phyloP scores from a whole-genome alignment of 352 stramenopile genomes.

The Peronosclerospora sorghi region DNA sequence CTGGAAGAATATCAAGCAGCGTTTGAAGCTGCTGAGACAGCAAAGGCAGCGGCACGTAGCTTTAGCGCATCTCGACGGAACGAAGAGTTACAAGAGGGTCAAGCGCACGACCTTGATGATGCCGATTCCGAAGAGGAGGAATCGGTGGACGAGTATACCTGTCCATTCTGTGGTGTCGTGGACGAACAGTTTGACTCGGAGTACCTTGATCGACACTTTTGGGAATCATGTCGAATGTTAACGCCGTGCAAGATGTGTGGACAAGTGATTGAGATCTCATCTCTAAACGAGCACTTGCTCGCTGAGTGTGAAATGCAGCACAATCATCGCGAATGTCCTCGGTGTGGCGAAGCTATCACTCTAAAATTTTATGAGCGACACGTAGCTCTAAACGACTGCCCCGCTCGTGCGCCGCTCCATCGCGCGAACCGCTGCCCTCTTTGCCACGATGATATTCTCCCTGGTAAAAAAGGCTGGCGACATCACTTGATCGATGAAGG shows the following conservation, averaged over 20 bases:
- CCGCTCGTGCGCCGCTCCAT: slow-evolving; percentile 40
- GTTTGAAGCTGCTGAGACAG: slow-evolving; percentile 59
- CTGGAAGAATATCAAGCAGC: slow-evolving; percentile 85
- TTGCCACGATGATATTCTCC: slow-evolving; percentile 64
- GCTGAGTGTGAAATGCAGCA: slow-evolving; percentile 79
- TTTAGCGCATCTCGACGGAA: slow-evolving; percentile 6
- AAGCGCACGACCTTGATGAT: slow-evolving; percentile 31
- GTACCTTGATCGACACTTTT: slow-evolving; percentile 87
- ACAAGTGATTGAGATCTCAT: slow-evolving; percentile 88
- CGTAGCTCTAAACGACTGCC: slow-evolving; percentile 61
- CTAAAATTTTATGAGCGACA: slow-evolving; percentile 78
- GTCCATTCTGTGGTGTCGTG: slow-evolving; percentile 85
- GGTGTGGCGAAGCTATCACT: slow-evolving; percentile 79
- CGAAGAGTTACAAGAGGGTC: slow-evolving; percentile 7
- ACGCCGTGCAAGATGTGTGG: slow-evolving; percentile 88
- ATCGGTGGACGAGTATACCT: slow-evolving; percentile 81
- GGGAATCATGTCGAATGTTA: slow-evolving; percentile 85
- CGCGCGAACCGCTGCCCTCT: slow-evolving; percentile 67
- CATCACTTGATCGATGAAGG: slow-evolving; percentile 52
- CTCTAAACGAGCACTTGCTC: slow-evolving; percentile 85
- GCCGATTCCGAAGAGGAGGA: slow-evolving; percentile 51
- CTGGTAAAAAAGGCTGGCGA: slow-evolving; percentile 60
- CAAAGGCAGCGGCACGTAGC: slow-evolving; percentile 14
- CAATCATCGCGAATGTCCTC: slow-evolving; percentile 71
- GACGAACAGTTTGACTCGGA: slow-evolving; percentile 85